phyloP scores from a whole-genome alignment of 371 early-diverging fungal species.

The Mucor saturninus region DNA sequence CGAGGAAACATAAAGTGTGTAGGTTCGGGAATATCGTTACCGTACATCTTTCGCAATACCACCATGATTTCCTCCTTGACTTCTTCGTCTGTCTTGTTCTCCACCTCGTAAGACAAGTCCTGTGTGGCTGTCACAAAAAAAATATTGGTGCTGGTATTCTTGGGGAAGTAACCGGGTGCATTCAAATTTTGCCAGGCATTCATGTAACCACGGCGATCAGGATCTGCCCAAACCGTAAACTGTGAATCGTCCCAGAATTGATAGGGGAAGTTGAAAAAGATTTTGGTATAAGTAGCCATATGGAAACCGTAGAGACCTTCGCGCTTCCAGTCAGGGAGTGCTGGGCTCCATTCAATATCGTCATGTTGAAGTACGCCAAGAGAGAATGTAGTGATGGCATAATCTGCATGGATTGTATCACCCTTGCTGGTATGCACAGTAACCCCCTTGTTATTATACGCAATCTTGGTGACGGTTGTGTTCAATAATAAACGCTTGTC shows the following conservation, averaged over 20 bases:
- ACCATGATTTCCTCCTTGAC: conserved; percentile 38
- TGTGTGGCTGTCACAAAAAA: conserved; percentile 44
- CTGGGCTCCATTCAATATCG: conserved; percentile 47
- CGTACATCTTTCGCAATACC: conserved; percentile 41
- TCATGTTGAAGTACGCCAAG: conserved; percentile 49
- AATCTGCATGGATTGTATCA: conserved; percentile 46
- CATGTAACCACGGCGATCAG: conserved; percentile 41
- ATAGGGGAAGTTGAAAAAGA: conserved; percentile 49
- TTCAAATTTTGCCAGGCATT: conserved; percentile 44
- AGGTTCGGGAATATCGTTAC: conserved; percentile 40
- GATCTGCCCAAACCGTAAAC: conserved; percentile 47
- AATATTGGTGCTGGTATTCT: conserved; percentile 33
- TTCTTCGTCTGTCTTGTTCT: conserved; percentile 33
- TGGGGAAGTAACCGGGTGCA: conserved; percentile 32
- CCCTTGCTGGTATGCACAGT: conserved; percentile 35
- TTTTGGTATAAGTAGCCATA: conserved; percentile 58
- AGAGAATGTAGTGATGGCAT: conserved; percentile 54
- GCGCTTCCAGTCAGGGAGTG: conserved; percentile 48
- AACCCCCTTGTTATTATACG: conserved; percentile 38
- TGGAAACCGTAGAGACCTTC: conserved; percentile 52
- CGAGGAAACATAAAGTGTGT: conserved; percentile 36
- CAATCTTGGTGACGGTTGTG: conserved; percentile 40
- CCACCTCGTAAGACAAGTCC: conserved; percentile 33
- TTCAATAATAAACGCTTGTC: conserved; percentile 39
- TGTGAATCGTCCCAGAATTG: conserved; percentile 56